A percentile compares a stretch with the other conserved stretches of the same genome.
Evolutionary conservation across 768 basidiomycete species (phyloP).

Genomic region (Udeniomyces megalosporus): DNA sequence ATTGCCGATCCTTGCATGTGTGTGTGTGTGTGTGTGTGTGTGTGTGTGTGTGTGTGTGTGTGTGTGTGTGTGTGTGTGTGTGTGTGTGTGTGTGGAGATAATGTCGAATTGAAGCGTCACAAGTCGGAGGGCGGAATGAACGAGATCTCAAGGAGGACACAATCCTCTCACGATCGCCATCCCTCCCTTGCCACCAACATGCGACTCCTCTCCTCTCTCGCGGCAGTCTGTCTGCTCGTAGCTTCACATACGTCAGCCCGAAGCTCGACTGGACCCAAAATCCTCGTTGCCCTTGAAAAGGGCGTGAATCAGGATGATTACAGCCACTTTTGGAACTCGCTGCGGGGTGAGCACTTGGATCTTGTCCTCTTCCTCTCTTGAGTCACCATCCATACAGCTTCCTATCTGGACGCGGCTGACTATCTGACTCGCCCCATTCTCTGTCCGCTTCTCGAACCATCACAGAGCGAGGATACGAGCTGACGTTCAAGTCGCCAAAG

Average conservation of each 20-base stretch:
- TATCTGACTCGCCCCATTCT: background rate
- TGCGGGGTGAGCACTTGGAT: slow-evolving; percentile 43
- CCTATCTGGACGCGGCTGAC: background rate
- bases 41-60: no score
- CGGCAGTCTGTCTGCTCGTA: background rate
- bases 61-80: no score
- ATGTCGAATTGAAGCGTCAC: no score
- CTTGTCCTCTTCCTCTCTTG: background rate
- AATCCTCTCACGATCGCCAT: no score
- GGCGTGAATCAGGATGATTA: slow-evolving; percentile 50
- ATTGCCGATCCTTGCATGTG: no score
- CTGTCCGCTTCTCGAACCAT: background rate
- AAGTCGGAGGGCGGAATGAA: no score
- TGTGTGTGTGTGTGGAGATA: no score
- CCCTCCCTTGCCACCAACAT: no score
- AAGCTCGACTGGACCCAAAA: slow-evolving; percentile 27
- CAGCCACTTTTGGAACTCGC: slow-evolving; percentile 61
- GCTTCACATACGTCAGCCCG: background rate
- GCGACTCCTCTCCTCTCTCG: slow-evolving; percentile 2
- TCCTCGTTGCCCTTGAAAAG: slow-evolving; percentile 71
- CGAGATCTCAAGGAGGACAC: no score
- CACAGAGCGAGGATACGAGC: slow-evolving; percentile 70
- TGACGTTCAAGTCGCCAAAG: slow-evolving; percentile 74
- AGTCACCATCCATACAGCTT: background rate
- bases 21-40: no score